phyloP scores from a whole-genome alignment of 73 alveolate species.

The Urostyla sp. region DNA sequence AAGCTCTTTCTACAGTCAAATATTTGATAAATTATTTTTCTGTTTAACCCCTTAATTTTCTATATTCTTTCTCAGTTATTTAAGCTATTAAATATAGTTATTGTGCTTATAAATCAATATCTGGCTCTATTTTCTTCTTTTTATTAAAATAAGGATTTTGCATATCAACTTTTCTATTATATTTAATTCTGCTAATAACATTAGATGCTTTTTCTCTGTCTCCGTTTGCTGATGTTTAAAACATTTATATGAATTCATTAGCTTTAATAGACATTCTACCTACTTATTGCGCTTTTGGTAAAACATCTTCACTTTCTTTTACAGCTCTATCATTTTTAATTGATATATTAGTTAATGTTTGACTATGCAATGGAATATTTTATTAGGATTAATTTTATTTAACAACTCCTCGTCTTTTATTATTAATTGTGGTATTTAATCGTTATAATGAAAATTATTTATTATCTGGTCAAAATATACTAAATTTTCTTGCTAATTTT shows the following conservation, averaged over 20 bases:
- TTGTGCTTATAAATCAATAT: constrained; percentile 24
- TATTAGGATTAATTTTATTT: too few species aligned
- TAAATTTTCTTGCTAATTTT: too few species aligned
- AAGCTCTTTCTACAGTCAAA: not conserved
- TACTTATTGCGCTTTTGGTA: constrained; percentile 36
- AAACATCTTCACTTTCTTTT: constrained; percentile 20
- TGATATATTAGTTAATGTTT: too few species aligned
- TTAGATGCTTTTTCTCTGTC: constrained; percentile 69
- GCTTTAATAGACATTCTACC: constrained; percentile 45
- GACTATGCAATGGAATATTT: too few species aligned
- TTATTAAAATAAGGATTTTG: constrained; percentile 40
- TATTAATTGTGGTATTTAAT: too few species aligned
- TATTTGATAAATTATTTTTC: not conserved
- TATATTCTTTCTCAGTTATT: constrained; percentile 32
- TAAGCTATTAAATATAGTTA: constrained; percentile 28
- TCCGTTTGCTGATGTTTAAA: constrained; percentile 3
- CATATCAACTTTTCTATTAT: not conserved
- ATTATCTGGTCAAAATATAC: too few species aligned
- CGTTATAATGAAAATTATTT: too few species aligned
- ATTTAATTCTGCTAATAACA: constrained; percentile 29
- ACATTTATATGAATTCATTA: constrained; percentile 55
- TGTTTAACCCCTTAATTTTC: constrained; percentile 20
- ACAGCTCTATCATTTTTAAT: too few species aligned
- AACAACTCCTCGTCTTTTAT: too few species aligned
- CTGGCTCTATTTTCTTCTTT: constrained; percentile 36